These are phyloP conservation scores for Epichloe glyceriae DNA, from an alignment of 2,329 filamentous ascomycete species.

Conservation along the genomic window DNA sequence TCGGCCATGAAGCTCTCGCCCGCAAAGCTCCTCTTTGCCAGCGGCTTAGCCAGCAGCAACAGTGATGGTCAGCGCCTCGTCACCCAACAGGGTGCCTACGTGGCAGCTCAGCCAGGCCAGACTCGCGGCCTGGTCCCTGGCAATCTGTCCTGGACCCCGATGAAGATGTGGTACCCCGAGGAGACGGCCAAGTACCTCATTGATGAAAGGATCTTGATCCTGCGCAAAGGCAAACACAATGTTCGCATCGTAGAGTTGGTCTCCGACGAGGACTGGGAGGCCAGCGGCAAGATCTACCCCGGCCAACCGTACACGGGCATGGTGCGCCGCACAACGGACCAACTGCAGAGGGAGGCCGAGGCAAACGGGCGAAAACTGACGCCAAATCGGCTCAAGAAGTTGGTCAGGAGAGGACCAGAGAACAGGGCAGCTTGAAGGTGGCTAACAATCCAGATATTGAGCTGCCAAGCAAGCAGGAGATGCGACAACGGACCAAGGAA, in stretches of 20 bases:
- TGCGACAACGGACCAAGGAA: constrained; percentile 14
- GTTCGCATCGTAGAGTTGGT: constrained; percentile 48
- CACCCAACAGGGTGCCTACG: constrained; percentile 41
- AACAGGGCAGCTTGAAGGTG: constrained; percentile 14
- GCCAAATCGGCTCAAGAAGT: constrained; percentile 14
- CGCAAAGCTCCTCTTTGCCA: constrained; percentile 44
- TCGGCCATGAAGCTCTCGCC: constrained; percentile 45
- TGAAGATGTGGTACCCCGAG: constrained; percentile 44
- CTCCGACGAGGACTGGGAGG: constrained; percentile 38
- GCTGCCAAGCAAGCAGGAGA: constrained; percentile 23
- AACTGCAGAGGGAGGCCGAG: constrained; percentile 24
- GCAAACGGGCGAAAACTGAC: constrained; percentile 16
- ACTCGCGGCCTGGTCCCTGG: constrained; percentile 31
- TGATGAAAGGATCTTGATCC: constrained; percentile 42
- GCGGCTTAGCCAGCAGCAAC: constrained; percentile 42
- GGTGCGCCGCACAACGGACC: constrained; percentile 29
- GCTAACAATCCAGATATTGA: constrained; percentile 29
- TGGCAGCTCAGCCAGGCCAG: constrained; percentile 39
- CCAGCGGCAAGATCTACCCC: constrained; percentile 36
- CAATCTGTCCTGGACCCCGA: constrained; percentile 46
- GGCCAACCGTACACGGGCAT: constrained; percentile 38
- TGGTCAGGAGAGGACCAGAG: constrained; percentile 14
- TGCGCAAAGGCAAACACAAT: constrained; percentile 52
- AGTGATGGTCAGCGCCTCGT: constrained; percentile 48
- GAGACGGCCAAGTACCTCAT: constrained; percentile 50